Evolutionary conservation across 495 filamentous ascomycete genomes (phyloP).

Genomic region (Hypoxylon lenormandii): DNA sequence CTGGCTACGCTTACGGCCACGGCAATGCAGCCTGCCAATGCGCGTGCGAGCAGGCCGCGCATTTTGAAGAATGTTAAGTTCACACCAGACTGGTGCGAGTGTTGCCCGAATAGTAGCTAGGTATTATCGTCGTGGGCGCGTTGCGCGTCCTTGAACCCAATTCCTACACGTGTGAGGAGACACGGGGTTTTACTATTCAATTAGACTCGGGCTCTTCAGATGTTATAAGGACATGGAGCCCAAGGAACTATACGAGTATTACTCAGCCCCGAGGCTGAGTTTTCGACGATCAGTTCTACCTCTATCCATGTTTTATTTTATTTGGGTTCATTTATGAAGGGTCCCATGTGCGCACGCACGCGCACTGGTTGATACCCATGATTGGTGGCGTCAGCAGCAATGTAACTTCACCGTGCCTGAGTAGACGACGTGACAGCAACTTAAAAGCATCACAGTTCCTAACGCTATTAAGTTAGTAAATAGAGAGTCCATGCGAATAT

Average conservation of each 20-base stretch:
- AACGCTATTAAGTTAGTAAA: too few species aligned
- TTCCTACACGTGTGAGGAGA: too few species aligned
- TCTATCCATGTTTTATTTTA: not conserved
- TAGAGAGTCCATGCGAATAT: too few species aligned
- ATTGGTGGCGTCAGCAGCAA: slow-evolving; percentile 24
- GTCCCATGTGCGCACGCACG: slow-evolving; percentile 18
- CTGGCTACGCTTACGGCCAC: not conserved
- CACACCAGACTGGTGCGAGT: not conserved
- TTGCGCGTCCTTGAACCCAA: too few species aligned
- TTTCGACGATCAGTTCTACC: not conserved
- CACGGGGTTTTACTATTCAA: too few species aligned
- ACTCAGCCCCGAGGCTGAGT: not conserved
- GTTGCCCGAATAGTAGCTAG: too few species aligned
- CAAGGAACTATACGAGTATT: not conserved
- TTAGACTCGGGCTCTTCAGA: too few species aligned
- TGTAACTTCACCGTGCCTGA: not conserved
- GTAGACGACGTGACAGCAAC: not conserved
- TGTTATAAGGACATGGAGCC: too few species aligned
- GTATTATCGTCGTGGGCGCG: too few species aligned
- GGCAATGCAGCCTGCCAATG: not conserved
- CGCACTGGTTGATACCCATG: slow-evolving; percentile 1
- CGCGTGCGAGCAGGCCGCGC: not conserved
- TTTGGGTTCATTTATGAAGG: not conserved
- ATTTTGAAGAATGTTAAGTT: not conserved
- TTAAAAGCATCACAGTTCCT: too few species aligned